Evolutionary conservation across 495 filamentous ascomycete genomes (phyloP).

Genomic region (Xanthoparmelia taractica): DNA sequence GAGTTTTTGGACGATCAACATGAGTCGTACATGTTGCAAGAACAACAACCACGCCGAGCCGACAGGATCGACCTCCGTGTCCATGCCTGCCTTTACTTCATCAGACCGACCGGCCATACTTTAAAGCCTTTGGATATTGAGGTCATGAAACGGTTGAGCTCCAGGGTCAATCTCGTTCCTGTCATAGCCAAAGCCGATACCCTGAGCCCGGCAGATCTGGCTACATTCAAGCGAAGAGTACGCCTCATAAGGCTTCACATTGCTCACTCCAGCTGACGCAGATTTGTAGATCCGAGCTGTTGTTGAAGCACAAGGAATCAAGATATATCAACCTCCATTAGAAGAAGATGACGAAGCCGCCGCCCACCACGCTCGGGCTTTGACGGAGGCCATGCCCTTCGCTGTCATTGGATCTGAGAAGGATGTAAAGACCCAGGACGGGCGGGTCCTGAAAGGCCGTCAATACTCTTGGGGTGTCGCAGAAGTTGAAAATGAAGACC

Average conservation of each 20-base stretch:
- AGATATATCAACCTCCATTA: constrained; percentile 95
- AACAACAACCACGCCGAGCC: constrained; percentile 93
- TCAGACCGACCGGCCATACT: constrained; percentile 94
- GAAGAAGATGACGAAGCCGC: constrained; percentile 98
- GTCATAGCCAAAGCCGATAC: constrained; percentile 98
- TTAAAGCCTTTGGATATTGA: constrained; percentile 98
- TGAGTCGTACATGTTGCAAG: constrained; percentile 99
- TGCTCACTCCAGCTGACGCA: constrained; percentile 25
- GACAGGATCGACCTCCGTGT: constrained; percentile 99
- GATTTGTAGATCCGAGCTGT: constrained; percentile 73
- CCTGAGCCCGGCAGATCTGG: constrained; percentile 81
- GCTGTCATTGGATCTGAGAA: constrained; percentile 98
- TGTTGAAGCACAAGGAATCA: constrained; percentile 96
- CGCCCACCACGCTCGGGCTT: constrained; percentile 81
- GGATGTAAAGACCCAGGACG: constrained; percentile 88
- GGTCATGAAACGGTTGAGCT: constrained; percentile 98
- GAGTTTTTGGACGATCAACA: constrained; percentile 99
- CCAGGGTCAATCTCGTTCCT: constrained; percentile 94
- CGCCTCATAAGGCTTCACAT: constrained; percentile 19
- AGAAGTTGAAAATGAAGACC: constrained; percentile 98
- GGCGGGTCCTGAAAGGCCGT: constrained; percentile 93
- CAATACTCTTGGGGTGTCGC: constrained; percentile 99
- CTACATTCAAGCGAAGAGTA: constrained; percentile 90
- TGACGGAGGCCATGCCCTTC: constrained; percentile 97
- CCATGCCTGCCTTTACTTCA: constrained; percentile 97